phyloP scores from a whole-genome alignment of 257 asterid species.

The Datura wrightii region DNA sequence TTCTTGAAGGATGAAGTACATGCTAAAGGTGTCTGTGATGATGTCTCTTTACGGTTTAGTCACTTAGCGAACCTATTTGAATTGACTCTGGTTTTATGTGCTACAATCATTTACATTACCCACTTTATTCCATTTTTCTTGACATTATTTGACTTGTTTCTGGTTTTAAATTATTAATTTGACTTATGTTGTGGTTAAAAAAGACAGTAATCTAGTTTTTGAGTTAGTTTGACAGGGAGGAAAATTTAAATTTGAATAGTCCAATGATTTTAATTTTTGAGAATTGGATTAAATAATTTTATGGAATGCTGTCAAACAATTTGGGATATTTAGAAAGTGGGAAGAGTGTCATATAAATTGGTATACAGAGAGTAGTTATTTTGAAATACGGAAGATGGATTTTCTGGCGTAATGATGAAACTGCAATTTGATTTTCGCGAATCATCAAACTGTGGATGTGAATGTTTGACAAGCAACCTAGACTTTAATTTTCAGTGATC shows the following conservation, averaged over 20 bases:
- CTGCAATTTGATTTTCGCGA: background rate
- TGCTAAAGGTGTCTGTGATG: background rate
- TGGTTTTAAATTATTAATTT: background rate
- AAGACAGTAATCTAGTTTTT: background rate
- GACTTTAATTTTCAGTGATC: background rate
- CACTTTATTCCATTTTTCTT: background rate
- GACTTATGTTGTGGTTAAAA: background rate
- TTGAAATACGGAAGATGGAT: background rate
- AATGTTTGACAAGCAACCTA: slow-evolving; percentile 24
- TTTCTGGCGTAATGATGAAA: background rate
- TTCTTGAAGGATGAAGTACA: background rate
- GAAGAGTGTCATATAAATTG: background rate
- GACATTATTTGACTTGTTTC: background rate
- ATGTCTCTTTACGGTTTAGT: background rate
- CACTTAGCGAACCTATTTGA: background rate
- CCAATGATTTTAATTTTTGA: background rate
- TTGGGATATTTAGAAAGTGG: background rate
- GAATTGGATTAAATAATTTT: background rate
- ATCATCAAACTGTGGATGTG: slow-evolving; percentile 6
- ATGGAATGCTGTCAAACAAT: background rate
- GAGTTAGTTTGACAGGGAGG: background rate
- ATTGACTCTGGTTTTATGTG: background rate
- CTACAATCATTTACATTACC: background rate
- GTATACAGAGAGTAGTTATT: background rate
- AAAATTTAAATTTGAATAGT: background rate